Evolutionary conservation across 2,329 filamentous ascomycete species (phyloP).

Genomic region (Beauveria asiatica): DNA sequence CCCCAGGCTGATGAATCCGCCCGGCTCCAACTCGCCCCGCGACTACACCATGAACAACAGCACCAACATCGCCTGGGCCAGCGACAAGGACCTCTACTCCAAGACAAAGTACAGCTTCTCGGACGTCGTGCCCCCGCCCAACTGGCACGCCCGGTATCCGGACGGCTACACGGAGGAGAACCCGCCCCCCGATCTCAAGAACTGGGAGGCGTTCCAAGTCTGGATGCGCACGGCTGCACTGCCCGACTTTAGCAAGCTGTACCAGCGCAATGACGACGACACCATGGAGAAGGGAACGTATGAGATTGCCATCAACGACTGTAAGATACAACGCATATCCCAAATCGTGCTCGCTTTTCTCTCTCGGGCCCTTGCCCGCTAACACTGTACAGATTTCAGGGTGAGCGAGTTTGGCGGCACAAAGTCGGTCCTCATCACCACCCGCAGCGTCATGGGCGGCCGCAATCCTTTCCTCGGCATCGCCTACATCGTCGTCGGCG

Average conservation of each 20-base stretch:
- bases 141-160: slow-evolving; percentile 68
- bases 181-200: slow-evolving; percentile 62
- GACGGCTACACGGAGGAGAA: slow-evolving; percentile 57
- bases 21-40: slow-evolving; percentile 24
- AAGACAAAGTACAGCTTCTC: slow-evolving; percentile 54
- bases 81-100: slow-evolving; percentile 73
- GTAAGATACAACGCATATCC: slow-evolving; percentile 45
- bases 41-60: slow-evolving; percentile 71
- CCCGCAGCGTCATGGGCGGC: slow-evolving; percentile 85
- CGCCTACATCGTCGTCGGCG: slow-evolving; percentile 88
- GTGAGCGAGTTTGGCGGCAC: slow-evolving; percentile 72
- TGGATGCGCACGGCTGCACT: slow-evolving; percentile 98
- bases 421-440: slow-evolving; percentile 84
- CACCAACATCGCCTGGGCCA: slow-evolving; percentile 73
- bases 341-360: too few relatives aligned
- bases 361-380: neutral
- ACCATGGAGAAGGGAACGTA: slow-evolving; percentile 66
- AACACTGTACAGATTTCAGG: slow-evolving; percentile 58
- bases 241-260: slow-evolving; percentile 90
- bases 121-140: slow-evolving; percentile 72
- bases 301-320: slow-evolving; percentile 64
- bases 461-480: slow-evolving; percentile 95
- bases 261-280: slow-evolving; percentile 67
- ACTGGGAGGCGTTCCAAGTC: slow-evolving; percentile 83
- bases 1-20: slow-evolving; percentile 52